Conservation (phyloP, 2,329 filamentous ascomycete species). For the Mycocentrospora acerina region DNA sequence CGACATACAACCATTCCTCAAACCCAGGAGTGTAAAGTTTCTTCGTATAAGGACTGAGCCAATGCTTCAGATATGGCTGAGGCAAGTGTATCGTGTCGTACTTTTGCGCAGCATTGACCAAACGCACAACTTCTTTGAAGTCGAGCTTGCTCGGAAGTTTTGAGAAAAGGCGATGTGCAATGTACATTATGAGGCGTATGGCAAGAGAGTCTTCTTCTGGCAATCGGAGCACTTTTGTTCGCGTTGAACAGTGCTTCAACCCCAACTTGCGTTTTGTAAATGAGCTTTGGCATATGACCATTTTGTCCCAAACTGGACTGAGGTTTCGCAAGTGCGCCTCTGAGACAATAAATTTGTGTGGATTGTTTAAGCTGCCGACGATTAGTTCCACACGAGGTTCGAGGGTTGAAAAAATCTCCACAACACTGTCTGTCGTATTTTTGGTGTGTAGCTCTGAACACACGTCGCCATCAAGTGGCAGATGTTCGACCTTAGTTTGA, state of each 20-base stretch:
- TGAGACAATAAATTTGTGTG: constrained; percentile 7
- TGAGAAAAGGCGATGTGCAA: constrained; percentile 31
- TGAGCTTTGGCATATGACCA: neutral
- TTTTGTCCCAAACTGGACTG: constrained; percentile 8
- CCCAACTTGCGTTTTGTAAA: too few species aligned
- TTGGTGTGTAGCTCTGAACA: too few species aligned
- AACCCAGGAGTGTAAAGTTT: constrained; percentile 9
- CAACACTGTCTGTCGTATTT: too few species aligned
- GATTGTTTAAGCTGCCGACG: constrained; percentile 1
- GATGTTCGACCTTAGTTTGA: too few species aligned
- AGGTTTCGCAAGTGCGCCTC: constrained; percentile 10
- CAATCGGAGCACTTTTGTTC: constrained; percentile 15
- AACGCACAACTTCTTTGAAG: constrained; percentile 23
- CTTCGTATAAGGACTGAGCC: constrained; percentile 11
- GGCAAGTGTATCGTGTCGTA: constrained; percentile 24
- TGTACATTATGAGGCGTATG: constrained; percentile 34
- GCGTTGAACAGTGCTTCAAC: neutral
- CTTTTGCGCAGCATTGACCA: constrained; percentile 29
- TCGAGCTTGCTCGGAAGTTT: constrained; percentile 26
- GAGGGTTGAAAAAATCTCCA: too few species aligned
- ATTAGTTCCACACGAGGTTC: neutral
- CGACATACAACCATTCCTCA: constrained; percentile 31
- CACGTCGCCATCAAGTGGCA: too few species aligned
- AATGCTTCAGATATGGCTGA: constrained; percentile 8
- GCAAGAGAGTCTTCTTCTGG: constrained; percentile 35